phyloP scores from a whole-genome alignment of 2,329 filamentous ascomycete species.

The Penicillium italicum region DNA sequence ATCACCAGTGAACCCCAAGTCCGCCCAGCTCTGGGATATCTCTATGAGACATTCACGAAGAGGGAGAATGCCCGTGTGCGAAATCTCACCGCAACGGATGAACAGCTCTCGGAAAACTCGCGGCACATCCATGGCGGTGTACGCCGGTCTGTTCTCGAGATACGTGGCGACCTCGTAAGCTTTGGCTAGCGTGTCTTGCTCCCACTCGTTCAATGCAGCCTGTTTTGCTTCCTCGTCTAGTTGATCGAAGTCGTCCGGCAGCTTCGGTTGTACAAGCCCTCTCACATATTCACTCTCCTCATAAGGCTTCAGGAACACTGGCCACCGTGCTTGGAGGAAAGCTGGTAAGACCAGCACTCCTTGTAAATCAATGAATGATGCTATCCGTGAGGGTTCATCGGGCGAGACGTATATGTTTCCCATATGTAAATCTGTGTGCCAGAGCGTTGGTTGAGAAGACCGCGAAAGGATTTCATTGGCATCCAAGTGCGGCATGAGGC shows the following conservation, averaged over 20 bases:
- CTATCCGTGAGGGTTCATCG: background rate
- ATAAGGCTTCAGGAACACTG: background rate
- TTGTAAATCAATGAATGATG: background rate
- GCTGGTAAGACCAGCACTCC: background rate
- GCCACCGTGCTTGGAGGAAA: background rate
- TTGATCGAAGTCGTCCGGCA: background rate
- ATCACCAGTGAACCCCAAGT: background rate
- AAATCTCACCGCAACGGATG: background rate
- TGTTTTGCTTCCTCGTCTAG: background rate
- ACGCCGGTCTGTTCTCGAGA: background rate
- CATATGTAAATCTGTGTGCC: background rate
- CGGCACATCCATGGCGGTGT: background rate
- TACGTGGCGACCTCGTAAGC: background rate
- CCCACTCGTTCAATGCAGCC: background rate
- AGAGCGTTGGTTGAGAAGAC: background rate
- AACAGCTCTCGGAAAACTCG: background rate
- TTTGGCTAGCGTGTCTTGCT: background rate
- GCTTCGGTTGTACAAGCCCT: constrained; percentile 35
- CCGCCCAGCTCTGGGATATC: background rate
- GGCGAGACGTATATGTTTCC: background rate
- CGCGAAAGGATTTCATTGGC: background rate
- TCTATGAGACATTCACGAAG: background rate
- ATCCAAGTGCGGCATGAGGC: background rate
- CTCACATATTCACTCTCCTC: background rate
- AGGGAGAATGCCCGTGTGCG: background rate